Percentiles rank a stretch among this genome's conserved stretches.
phyloP scores from a whole-genome alignment of 148 eudicot genomes.

The Cornus controversa region DNA sequence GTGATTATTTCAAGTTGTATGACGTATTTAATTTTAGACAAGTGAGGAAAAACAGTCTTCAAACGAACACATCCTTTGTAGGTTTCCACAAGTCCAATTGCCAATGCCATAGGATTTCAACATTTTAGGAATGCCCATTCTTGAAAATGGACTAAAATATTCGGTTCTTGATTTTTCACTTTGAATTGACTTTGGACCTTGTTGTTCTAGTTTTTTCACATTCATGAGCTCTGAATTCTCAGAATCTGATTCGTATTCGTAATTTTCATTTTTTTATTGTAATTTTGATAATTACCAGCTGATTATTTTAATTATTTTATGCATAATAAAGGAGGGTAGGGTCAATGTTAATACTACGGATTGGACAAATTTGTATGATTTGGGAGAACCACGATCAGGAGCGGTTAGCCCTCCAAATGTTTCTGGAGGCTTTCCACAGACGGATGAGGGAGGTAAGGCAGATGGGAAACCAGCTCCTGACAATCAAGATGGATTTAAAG shows the following conservation, averaged over 20 bases:
- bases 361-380: conserved; percentile 74
- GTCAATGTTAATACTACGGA: conserved; percentile 45
- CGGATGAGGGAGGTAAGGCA: conserved; percentile 41
- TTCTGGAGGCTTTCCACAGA: conserved; percentile 52
- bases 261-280: conserved; percentile 6
- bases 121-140: neutral
- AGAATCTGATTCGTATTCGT: neutral
- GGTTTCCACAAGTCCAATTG: neutral
- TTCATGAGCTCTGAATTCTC: neutral
- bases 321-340: conserved; percentile 43
- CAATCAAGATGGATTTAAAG: conserved; percentile 68
- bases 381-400: conserved; percentile 57
- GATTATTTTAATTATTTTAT: conserved; percentile 13
- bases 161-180: neutral
- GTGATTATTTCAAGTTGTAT: neutral
- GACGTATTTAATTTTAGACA: too few relatives aligned
- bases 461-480: conserved; percentile 63
- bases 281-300: neutral
- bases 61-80: neutral
- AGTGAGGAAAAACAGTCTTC: neutral
- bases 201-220: neutral
- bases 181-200: conserved; percentile 2
- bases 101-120: neutral
- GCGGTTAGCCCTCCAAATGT: conserved; percentile 55
- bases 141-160: neutral